A percentile compares a stretch with the other conserved stretches of the same genome.
phyloP scores from a whole-genome alignment of 345 rosid genomes.

The Citrus australasica region DNA sequence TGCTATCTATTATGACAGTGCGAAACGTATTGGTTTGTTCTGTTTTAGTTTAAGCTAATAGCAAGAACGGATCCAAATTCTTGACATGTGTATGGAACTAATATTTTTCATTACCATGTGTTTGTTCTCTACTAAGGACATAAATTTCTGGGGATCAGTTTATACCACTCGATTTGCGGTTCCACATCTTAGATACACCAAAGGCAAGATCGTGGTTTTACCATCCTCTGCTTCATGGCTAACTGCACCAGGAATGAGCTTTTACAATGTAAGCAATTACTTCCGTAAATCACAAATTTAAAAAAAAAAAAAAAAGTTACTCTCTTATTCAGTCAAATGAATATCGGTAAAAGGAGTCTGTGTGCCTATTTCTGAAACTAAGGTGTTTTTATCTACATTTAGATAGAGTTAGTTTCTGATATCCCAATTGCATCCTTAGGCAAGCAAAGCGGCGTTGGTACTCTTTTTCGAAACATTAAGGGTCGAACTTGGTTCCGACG shows the following conservation, averaged over 20 bases:
- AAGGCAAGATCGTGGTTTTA: conserved; percentile 54
- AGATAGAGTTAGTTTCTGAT: neutral
- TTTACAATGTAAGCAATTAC: conserved; percentile 41
- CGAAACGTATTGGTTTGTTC: neutral
- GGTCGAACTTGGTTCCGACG: conserved; percentile 43
- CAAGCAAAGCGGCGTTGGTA: conserved; percentile 59
- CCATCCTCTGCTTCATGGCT: conserved; percentile 48
- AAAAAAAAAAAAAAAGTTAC: no score
- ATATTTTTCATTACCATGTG: neutral
- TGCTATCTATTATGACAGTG: neutral
- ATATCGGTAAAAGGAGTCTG: no score
- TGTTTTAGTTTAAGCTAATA: neutral
- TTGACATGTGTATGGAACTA: neutral
- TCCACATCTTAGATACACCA: conserved; percentile 48
- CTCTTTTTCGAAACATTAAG: conserved; percentile 61
- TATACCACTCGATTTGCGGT: conserved; percentile 50
- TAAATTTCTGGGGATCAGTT: conserved; percentile 67
- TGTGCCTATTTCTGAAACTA: no score
- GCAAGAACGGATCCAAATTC: neutral
- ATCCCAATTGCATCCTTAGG: conserved; percentile 25
- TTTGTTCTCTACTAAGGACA: conserved; percentile 30
- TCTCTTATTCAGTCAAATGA: no score
- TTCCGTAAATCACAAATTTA: no score
- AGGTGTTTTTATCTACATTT: no score
- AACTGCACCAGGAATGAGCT: conserved; percentile 41